These are phyloP conservation scores for Phlyctochytrium planicorne DNA, from an alignment of 192 early-diverging fungal genomes.

Conservation along the genomic window DNA sequence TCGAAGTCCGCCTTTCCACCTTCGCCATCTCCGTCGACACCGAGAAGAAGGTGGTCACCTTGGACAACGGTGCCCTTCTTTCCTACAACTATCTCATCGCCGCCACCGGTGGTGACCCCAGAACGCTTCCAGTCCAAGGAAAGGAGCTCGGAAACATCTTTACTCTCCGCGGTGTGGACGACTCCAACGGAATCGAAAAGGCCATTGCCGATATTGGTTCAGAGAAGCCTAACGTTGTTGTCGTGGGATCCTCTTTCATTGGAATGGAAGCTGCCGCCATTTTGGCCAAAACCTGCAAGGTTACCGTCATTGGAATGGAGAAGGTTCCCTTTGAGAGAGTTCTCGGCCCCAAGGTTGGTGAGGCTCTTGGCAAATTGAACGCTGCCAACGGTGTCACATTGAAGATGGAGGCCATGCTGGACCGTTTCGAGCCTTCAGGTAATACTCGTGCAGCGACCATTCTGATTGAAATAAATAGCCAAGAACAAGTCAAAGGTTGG, in stretches of 20 bases:
- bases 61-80: slow-evolving; percentile 31
- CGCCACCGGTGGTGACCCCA: slow-evolving; percentile 56
- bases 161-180: slow-evolving; percentile 39
- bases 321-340: slow-evolving; percentile 54
- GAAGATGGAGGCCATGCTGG: slow-evolving; percentile 34
- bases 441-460: neutral
- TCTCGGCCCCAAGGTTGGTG: slow-evolving; percentile 48
- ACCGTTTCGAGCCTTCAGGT: slow-evolving; percentile 23
- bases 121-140: slow-evolving; percentile 45
- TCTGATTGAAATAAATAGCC: neutral
- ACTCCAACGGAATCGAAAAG: slow-evolving; percentile 42
- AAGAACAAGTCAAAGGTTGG: slow-evolving; percentile 28
- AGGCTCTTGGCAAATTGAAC: slow-evolving; percentile 42
- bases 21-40: slow-evolving; percentile 41
- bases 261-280: slow-evolving; percentile 59
- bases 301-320: slow-evolving; percentile 60
- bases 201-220: slow-evolving; percentile 11
- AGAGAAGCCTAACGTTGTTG: slow-evolving; percentile 50
- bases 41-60: slow-evolving; percentile 36
- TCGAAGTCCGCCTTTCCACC: slow-evolving; percentile 47
- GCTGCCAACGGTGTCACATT: slow-evolving; percentile 48
- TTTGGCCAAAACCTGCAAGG: slow-evolving; percentile 38
- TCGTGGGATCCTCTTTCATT: slow-evolving; percentile 63
- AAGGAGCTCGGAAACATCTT: slow-evolving; percentile 51
- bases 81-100: slow-evolving; percentile 48